Evolutionary conservation across 495 filamentous ascomycete genomes (phyloP), one percentile per base, ranked within the genome.

Genomic region (Apiosordaria backusii): DNA sequence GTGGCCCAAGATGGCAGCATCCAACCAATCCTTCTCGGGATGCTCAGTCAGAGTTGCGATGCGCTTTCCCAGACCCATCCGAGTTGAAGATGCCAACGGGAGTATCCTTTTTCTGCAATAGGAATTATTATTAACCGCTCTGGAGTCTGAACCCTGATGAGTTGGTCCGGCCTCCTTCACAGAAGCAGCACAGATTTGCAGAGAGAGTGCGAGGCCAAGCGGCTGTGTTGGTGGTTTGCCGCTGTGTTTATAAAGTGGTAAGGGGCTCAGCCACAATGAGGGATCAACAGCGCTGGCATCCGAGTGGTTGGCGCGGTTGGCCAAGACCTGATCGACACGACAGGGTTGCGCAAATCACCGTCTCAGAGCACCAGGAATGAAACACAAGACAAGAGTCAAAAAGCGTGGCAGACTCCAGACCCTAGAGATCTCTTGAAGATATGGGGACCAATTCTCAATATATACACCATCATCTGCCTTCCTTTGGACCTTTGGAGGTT

Each of bases 211-310:
- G 45, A n/a, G 18, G n/a, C 61, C 52, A 55, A 55, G 22, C 5
- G 21, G 61, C 16, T 64, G 53, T 63, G 29, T 50, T n/a, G n/a
- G 21, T 15, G 10, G 35, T 55, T 68, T 68, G 66, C 62, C 62
- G 67, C 67, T 26, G 58, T 61, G 52, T 62, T 68, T 55, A 13
- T 23, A 4, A 5, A 55, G 22, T 55, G n/a, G 52, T 7, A 27
- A 58, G 35, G 54, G 54, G 63, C 67, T 68, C 67, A 68, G 67
- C 67, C 67, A 68, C 67, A 68, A 57, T 19, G 61, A 35, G 52
- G 62, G 67, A 62, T 58, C 59, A 13, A 65, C 57, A 64, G 35
- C 58, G 50, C 67, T 21, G 24, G 50, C 23, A 65, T 50, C 52
- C 24, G 57, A 65, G 57, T 65, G 52, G 52, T 55, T 55, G 52